Evolutionary conservation across 2,329 filamentous ascomycete genomes (phyloP).

Genomic region (Beauveria sp.): DNA sequence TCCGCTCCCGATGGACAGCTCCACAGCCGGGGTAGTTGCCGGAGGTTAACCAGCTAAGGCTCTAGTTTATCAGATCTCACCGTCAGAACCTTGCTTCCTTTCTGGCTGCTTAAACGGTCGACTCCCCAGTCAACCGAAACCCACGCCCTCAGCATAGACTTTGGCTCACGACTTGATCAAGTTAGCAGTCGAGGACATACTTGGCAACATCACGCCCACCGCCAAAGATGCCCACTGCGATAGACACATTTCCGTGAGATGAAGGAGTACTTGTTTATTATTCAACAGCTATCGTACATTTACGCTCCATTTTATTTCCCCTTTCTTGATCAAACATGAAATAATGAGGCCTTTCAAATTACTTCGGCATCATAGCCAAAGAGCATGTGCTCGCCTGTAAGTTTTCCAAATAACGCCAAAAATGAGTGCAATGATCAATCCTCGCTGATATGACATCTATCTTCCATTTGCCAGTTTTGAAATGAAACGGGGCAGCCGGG

Average conservation of each 20-base stretch:
- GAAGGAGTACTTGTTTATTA: not conserved
- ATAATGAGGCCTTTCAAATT: not conserved
- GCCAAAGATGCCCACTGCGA: not conserved
- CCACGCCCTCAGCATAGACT: not conserved
- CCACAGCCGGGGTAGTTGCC: not conserved
- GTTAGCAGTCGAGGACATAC: no score
- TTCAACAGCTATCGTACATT: constrained; percentile 2
- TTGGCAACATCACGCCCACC: no score
- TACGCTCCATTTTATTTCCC: not conserved
- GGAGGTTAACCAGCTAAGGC: no score
- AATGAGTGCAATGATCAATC: not conserved
- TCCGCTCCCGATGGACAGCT: not conserved
- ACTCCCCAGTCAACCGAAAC: not conserved
- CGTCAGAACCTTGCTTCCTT: not conserved
- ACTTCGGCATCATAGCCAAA: not conserved
- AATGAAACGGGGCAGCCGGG: not conserved
- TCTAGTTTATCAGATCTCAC: not conserved
- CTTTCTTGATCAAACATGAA: not conserved
- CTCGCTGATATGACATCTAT: not conserved
- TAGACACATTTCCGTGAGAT: not conserved
- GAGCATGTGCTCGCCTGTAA: not conserved
- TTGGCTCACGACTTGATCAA: not conserved
- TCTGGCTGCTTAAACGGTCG: not conserved
- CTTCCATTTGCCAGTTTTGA: not conserved
- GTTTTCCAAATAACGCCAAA: constrained; percentile 3